Evolutionary conservation across 208 protist species (phyloP).

Genomic region (Crithidia bombi): DNA sequence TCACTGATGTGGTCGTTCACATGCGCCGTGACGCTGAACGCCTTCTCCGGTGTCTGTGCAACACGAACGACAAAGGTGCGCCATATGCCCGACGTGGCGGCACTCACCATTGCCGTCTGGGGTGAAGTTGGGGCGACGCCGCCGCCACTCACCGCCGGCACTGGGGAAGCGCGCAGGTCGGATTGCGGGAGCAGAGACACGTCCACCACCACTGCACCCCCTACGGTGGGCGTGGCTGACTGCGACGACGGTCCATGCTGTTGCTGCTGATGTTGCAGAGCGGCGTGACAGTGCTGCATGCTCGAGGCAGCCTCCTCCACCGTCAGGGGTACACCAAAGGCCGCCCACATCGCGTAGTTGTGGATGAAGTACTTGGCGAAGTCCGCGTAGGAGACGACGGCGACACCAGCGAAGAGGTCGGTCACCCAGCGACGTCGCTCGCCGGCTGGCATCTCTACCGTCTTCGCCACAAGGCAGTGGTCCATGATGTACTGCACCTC

Average conservation of each 20-base stretch:
- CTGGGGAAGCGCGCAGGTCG: conserved; percentile 1
- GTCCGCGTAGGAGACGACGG: conserved; percentile 65
- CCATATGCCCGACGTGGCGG: conserved; percentile 22
- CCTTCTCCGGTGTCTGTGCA: conserved; percentile 56
- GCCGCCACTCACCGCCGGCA: background rate
- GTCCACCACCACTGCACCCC: conserved; percentile 8
- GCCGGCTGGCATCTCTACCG: conserved; percentile 71
- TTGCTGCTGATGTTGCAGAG: conserved; percentile 19
- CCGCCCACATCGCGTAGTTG: conserved; percentile 84
- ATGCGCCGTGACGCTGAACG: conserved; percentile 87
- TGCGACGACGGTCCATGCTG: background rate
- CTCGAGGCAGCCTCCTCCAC: conserved; percentile 34
- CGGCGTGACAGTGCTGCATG: conserved; percentile 48
- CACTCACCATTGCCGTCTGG: background rate
- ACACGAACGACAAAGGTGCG: conserved; percentile 59
- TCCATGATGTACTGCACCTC: conserved; percentile 81
- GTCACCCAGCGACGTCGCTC: conserved; percentile 69
- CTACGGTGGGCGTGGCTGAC: background rate
- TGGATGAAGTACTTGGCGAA: conserved; percentile 69
- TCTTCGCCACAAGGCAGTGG: conserved; percentile 71
- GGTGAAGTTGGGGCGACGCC: background rate
- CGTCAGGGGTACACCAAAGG: conserved; percentile 70
- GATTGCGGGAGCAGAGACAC: conserved; percentile 5
- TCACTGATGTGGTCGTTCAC: conserved; percentile 72
- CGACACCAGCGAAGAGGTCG: conserved; percentile 64